Evolutionary conservation across 345 rosid species (phyloP).

Genomic region (Rhodamnia rubescens): DNA sequence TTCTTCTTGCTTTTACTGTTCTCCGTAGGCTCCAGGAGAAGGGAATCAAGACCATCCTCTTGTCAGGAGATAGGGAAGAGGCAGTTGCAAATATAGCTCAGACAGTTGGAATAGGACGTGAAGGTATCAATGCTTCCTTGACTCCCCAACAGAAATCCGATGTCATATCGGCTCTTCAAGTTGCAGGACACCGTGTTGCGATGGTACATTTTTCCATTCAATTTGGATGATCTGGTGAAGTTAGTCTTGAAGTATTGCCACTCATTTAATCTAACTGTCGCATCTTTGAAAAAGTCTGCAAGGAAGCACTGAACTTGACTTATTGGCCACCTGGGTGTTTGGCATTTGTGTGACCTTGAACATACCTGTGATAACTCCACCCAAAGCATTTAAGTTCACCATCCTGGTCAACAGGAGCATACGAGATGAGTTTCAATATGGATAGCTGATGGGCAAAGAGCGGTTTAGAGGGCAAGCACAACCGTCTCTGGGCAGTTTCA

Average conservation of each 20-base stretch:
- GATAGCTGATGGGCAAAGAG: neutral
- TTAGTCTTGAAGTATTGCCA: neutral
- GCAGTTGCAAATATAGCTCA: constrained; percentile 80
- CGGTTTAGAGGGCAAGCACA: neutral
- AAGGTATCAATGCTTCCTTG: constrained; percentile 55
- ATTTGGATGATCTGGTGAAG: neutral
- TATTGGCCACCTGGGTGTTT: neutral
- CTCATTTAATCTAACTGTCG: neutral
- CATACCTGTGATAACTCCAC: neutral
- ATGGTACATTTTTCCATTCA: constrained; percentile 39
- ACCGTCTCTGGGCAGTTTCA: neutral
- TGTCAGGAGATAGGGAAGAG: constrained; percentile 98
- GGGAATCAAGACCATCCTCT: constrained; percentile 70
- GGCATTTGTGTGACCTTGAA: neutral
- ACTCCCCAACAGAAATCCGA: constrained; percentile 66
- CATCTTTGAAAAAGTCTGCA: neutral
- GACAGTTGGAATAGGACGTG: constrained; percentile 54
- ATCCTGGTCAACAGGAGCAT: neutral
- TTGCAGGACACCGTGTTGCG: constrained; percentile 71
- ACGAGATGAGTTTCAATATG: neutral
- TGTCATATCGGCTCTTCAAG: constrained; percentile 64
- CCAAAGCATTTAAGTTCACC: neutral
- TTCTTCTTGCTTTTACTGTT: constrained; percentile 7
- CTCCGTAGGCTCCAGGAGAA: constrained; percentile 56
- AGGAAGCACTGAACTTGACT: neutral